Evolutionary conservation across 306 rosid species (phyloP).

Genomic region (Arachis stenosperma): DNA sequence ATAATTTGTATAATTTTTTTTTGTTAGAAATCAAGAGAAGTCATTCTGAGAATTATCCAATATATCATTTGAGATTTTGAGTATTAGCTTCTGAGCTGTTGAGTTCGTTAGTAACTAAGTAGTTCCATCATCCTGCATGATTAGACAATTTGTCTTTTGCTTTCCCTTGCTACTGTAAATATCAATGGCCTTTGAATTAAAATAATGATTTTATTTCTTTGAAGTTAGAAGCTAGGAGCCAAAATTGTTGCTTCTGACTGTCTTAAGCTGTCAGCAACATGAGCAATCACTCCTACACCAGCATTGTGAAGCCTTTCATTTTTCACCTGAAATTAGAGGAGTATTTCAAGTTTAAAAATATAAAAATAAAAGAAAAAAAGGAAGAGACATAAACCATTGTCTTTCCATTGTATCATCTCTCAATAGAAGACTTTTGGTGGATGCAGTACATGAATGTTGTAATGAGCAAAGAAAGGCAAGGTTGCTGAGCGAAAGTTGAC

Average conservation of each 20-base stretch:
- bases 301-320: slow-evolving; percentile 90
- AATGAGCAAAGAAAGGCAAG: slow-evolving; percentile 95
- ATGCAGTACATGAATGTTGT: slow-evolving; percentile 83
- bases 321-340: slow-evolving; percentile 72
- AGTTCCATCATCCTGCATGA: not conserved
- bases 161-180: not conserved
- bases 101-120: not conserved
- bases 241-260: slow-evolving; percentile 67
- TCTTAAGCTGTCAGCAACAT: slow-evolving; percentile 84
- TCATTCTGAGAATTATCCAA: not conserved
- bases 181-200: slow-evolving; percentile 1
- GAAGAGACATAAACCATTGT: too few species aligned
- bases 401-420: too few species aligned
- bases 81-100: not conserved
- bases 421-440: not conserved
- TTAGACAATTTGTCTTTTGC: not conserved
- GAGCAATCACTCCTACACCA: slow-evolving; percentile 88
- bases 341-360: slow-evolving; percentile 14
- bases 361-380: too few species aligned
- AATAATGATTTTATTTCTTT: slow-evolving; percentile 1
- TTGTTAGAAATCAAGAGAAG: not conserved
- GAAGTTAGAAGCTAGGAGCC: slow-evolving; percentile 64
- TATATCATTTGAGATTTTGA: not conserved
- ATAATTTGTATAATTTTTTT: too few species aligned
- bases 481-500: slow-evolving; percentile 89